Evolutionary conservation across 805 yeast genomes (phyloP).

Genomic region (Zygosaccharomyces siamensis): DNA sequence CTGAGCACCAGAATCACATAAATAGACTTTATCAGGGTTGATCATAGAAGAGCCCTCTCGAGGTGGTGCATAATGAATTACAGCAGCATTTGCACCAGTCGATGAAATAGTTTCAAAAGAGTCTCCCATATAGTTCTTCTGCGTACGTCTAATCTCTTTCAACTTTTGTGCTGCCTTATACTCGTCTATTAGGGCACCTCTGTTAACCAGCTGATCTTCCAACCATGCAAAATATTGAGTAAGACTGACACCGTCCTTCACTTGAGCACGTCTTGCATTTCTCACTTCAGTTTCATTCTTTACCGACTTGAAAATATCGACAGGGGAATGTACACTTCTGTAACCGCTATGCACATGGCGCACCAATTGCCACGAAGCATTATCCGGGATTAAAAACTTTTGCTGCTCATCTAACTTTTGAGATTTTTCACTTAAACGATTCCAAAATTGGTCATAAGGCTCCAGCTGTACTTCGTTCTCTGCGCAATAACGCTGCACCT

Average conservation of each 20-base stretch:
- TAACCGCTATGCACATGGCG: conserved; percentile 43
- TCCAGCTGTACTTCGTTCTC: conserved; percentile 45
- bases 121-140: conserved; percentile 56
- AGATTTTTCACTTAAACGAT: conserved; percentile 39
- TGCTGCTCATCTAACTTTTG: conserved; percentile 20
- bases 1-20: conserved; percentile 90
- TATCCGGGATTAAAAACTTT: conserved; percentile 48
- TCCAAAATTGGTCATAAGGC: conserved; percentile 56
- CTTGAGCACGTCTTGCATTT: conserved; percentile 72
- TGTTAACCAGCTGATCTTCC: conserved; percentile 47
- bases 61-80: conserved; percentile 73
- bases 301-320: conserved; percentile 63
- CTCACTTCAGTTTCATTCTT: conserved; percentile 69
- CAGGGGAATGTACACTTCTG: conserved; percentile 50
- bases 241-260: conserved; percentile 76
- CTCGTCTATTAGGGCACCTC: conserved; percentile 50
- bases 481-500: conserved; percentile 37
- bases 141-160: conserved; percentile 47
- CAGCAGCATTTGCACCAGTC: conserved; percentile 68
- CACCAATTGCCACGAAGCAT: conserved; percentile 65
- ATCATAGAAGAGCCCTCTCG: conserved; percentile 53
- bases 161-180: conserved; percentile 60
- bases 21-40: conserved; percentile 61
- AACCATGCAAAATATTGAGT: conserved; percentile 79
- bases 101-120: conserved; percentile 77